phyloP scores from a whole-genome alignment of 1,284 basidiomycete genomes.

The Boletus semigastroideus region DNA sequence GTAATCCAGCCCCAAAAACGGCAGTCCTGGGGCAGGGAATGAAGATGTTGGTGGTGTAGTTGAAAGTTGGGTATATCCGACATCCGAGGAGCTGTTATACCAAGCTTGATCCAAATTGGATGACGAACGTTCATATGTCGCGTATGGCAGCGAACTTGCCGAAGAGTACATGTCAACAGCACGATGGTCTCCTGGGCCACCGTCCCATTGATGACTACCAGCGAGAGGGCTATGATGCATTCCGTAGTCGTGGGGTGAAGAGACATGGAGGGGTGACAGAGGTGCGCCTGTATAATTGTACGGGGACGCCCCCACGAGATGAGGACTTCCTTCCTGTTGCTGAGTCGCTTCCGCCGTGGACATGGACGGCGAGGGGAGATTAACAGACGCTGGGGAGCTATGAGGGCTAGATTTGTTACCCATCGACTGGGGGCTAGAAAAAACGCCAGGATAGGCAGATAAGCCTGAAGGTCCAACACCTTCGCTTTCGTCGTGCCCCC shows the following conservation, averaged over 20 bases:
- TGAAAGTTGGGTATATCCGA: constrained; percentile 45
- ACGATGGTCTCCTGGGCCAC: constrained; percentile 36
- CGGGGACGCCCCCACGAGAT: constrained; percentile 35
- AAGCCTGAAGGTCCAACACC: constrained; percentile 37
- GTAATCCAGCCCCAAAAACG: constrained; percentile 77
- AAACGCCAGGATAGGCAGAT: constrained; percentile 47
- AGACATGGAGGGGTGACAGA: constrained; percentile 46
- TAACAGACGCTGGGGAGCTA: constrained; percentile 70
- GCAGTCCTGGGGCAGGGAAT: constrained; percentile 68
- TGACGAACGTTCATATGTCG: constrained; percentile 41
- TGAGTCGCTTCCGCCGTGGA: constrained; percentile 39
- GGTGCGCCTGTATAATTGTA: constrained; percentile 46
- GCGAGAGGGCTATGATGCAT: constrained; percentile 44
- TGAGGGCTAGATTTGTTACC: constrained; percentile 55
- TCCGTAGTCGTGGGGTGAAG: constrained; percentile 56
- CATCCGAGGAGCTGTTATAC: constrained; percentile 46
- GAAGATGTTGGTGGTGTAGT: constrained; percentile 57
- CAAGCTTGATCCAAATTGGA: constrained; percentile 47
- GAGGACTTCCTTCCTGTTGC: constrained; percentile 47
- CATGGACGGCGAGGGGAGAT: constrained; percentile 66
- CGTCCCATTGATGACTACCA: constrained; percentile 46
- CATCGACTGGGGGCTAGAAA: constrained; percentile 51
- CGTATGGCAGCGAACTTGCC: constrained; percentile 35
- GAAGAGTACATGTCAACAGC: constrained; percentile 44
- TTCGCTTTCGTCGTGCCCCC: constrained; percentile 66